Base-by-base conservation (phyloP, 257 asterid genomes). In the Scutellaria minor region DNA sequence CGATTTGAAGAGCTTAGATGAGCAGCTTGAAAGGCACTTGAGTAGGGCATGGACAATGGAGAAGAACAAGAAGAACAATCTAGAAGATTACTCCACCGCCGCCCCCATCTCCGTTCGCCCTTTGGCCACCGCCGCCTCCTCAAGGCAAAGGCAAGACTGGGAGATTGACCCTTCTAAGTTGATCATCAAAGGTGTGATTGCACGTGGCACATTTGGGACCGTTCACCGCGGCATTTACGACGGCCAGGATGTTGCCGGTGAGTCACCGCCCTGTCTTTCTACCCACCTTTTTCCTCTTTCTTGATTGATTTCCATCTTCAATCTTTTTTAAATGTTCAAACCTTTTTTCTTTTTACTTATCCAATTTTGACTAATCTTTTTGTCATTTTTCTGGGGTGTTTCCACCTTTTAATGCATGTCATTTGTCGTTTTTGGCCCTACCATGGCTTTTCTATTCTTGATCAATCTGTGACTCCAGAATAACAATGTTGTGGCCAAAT, bases 181-280 rank as follows among this genome's bases (percentile, higher is more conserved):
- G 59, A 72, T 86, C 67, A 87, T 90, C 57, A 90, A 87, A 61
- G 61, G 85, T 20, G 90, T 84, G 52, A 80, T 90, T 68, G 96
- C 96, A 66, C 89, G 96, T 79, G 96, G 96, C 66, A 87, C 96
- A 44, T 90, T 90, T 58, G 96, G 95, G 52, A 89, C 94, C 35
- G 96, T 89, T 73, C 96, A 87, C 60, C 96, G 94, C 58, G 96
- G 94, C 75, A 50, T 85, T 50, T 89, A 89, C 35, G 94, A 89
- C 64, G 92, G 92, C 61, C 90, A 77, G 70, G 92, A 90, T 80
- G 95, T 90, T 55, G 95, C 96, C 66, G 95, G 96, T 89, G 74
- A 79, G 90, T 77, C 79, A 63, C 59, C 81, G 42, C 66, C 65
- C 15, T 69, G 22, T 71, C 57, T 59, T 7, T 15, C 44, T 22